Conservation (phyloP, 2,329 filamentous ascomycete species). For the Stagonosporopsis chrysanthemi region DNA sequence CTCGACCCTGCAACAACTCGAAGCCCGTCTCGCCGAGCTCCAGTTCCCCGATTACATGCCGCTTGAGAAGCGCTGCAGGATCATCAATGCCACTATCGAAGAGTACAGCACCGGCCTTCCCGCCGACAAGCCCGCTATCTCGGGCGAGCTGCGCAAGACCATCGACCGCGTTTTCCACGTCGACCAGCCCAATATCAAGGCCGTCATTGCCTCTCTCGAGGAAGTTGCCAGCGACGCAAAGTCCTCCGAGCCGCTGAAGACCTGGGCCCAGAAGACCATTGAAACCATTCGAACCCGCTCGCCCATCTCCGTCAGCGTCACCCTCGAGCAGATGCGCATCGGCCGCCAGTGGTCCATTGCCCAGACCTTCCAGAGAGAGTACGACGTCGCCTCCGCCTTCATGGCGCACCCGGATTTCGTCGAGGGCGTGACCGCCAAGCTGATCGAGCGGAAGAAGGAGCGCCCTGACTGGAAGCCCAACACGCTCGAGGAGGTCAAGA, state of each 20-base stretch:
- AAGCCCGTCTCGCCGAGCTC: constrained; percentile 86
- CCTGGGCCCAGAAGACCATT: constrained; percentile 82
- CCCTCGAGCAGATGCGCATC: constrained; percentile 81
- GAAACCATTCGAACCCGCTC: constrained; percentile 78
- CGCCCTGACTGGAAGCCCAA: constrained; percentile 79
- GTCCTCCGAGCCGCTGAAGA: constrained; percentile 57
- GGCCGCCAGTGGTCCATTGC: constrained; percentile 80
- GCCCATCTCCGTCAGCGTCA: constrained; percentile 85
- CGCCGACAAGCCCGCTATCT: constrained; percentile 59
- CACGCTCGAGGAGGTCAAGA: constrained; percentile 71
- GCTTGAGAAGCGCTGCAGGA: constrained; percentile 67
- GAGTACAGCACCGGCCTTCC: constrained; percentile 91
- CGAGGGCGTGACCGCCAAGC: constrained; percentile 83
- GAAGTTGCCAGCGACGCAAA: constrained; percentile 48
- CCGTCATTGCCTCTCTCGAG: constrained; percentile 74
- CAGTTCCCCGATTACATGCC: constrained; percentile 80
- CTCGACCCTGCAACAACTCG: constrained; percentile 79
- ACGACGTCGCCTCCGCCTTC: constrained; percentile 83
- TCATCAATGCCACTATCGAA: constrained; percentile 87
- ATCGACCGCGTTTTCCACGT: constrained; percentile 73
- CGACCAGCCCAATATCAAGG: constrained; percentile 67
- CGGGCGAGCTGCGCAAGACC: constrained; percentile 74
- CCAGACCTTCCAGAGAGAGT: constrained; percentile 85
- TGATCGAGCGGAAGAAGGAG: constrained; percentile 73
- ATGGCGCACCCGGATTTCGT: constrained; percentile 92